Evolutionary conservation across 768 basidiomycete species (phyloP).

Genomic region (Thelephora aurantiotincta): DNA sequence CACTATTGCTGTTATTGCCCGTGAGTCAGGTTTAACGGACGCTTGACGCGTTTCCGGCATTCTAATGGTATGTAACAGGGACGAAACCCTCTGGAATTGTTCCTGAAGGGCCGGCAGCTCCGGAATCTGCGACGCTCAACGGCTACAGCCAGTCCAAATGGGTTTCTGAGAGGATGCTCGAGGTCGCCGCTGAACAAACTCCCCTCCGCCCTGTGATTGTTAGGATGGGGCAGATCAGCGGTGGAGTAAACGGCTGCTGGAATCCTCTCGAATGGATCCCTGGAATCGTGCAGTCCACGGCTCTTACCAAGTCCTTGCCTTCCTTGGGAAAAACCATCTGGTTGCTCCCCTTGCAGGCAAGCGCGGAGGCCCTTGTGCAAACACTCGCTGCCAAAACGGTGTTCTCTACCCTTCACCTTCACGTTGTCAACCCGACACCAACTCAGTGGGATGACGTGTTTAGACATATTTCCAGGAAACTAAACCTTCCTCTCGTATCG

Average conservation of each 20-base stretch:
- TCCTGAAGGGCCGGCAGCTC: constrained; percentile 22
- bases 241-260: constrained; percentile 28
- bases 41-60: neutral
- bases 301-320: constrained; percentile 14
- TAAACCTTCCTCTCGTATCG: constrained; percentile 18
- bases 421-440: constrained; percentile 26
- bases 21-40: neutral
- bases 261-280: constrained; percentile 33
- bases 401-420: constrained; percentile 10
- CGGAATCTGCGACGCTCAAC: constrained; percentile 20
- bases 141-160: constrained; percentile 38
- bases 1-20: constrained; percentile 17
- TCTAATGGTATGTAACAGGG: neutral
- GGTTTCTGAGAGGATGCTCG: constrained; percentile 26
- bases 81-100: constrained; percentile 15
- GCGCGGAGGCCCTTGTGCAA: constrained; percentile 19
- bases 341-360: constrained; percentile 29
- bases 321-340: constrained; percentile 24
- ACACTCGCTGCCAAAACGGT: constrained; percentile 12
- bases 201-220: constrained; percentile 22
- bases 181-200: constrained; percentile 15
- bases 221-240: constrained; percentile 32
- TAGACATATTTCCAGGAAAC: constrained; percentile 7
- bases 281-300: constrained; percentile 21
- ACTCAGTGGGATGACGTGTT: constrained; percentile 20